Evolutionary conservation across 164 flowering plant genomes (phyloP).

Genomic region (Santalum album): DNA sequence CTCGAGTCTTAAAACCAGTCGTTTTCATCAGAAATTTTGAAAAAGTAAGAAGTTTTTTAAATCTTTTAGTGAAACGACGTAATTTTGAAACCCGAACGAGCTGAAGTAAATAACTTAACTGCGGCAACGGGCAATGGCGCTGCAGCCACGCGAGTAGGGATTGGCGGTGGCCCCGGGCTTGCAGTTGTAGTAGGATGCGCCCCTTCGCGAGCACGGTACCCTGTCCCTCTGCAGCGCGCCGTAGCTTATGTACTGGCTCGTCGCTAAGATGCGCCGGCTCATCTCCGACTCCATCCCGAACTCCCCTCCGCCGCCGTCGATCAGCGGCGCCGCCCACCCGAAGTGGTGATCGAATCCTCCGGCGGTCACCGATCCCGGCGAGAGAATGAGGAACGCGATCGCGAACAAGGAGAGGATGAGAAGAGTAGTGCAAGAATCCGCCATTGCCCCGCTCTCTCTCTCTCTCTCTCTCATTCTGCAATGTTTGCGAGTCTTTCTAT

Average conservation of each 20-base stretch:
- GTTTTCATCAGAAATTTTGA: too few relatives aligned
- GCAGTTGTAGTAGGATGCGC: conserved; percentile 79
- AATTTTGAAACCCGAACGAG: too few relatives aligned
- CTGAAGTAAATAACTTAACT: conserved; percentile 26
- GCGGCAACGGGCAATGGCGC: conserved; percentile 52
- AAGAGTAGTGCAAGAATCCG: too few relatives aligned
- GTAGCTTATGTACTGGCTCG: conserved; percentile 56
- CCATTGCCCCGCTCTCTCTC: too few relatives aligned
- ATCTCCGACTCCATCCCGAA: conserved; percentile 23
- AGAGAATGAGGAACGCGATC: conserved; percentile 1
- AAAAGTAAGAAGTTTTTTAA: too few relatives aligned
- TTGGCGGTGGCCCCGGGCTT: conserved; percentile 53
- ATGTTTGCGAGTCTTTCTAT: not conserved
- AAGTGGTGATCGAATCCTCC: conserved; percentile 15
- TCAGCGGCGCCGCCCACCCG: conserved; percentile 23
- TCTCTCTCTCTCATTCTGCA: too few relatives aligned
- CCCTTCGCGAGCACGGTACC: conserved; percentile 59
- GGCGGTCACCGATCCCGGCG: conserved; percentile 8
- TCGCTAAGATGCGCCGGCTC: conserved; percentile 53
- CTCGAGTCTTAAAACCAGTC: too few relatives aligned
- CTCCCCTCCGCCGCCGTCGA: conserved; percentile 36
- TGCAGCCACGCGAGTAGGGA: conserved; percentile 68
- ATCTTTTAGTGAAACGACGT: too few relatives aligned
- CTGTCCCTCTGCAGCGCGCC: conserved; percentile 54
- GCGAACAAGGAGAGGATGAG: too few relatives aligned